A percentile compares a stretch with the other conserved stretches of the same genome.
Conservation (phyloP, 129 eudicot species). For the Sambucus nigra region DNA sequence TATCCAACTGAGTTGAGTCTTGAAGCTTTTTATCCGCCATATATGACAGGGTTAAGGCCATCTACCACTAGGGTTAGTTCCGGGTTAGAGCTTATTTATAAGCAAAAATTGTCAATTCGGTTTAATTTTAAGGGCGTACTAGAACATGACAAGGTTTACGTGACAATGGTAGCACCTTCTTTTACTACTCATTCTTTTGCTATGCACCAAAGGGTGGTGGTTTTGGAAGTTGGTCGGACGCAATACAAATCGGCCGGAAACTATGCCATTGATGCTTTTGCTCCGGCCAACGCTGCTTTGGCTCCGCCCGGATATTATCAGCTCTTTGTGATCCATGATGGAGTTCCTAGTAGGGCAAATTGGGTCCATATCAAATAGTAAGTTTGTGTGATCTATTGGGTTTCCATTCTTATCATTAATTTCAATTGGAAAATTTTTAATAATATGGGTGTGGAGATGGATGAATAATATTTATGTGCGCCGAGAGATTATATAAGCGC, state of each 20-base stretch:
- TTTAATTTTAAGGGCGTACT: conserved; percentile 19
- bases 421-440: no score
- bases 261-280: conserved; percentile 15
- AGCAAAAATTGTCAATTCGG: conserved; percentile 13
- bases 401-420: no score
- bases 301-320: conserved; percentile 44
- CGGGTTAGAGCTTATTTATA: conserved; percentile 11
- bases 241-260: conserved; percentile 1
- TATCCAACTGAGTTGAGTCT: conserved; percentile 43
- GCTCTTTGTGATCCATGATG: conserved; percentile 25
- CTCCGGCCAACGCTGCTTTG: conserved; percentile 21
- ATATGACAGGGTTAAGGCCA: conserved; percentile 24
- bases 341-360: conserved; percentile 32
- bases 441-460: no score
- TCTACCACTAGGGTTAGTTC: conserved; percentile 20
- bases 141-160: conserved; percentile 10
- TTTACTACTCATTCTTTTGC: conserved; percentile 46
- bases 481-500: no score
- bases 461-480: no score
- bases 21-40: conserved; percentile 40
- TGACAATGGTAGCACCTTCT: conserved; percentile 41
- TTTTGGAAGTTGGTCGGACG: conserved; percentile 19
- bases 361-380: conserved; percentile 22
- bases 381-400: not conserved
- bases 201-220: conserved; percentile 35